Base-by-base conservation (phyloP, 2,329 filamentous ascomycete species). In the Lizonia empirigonia region DNA sequence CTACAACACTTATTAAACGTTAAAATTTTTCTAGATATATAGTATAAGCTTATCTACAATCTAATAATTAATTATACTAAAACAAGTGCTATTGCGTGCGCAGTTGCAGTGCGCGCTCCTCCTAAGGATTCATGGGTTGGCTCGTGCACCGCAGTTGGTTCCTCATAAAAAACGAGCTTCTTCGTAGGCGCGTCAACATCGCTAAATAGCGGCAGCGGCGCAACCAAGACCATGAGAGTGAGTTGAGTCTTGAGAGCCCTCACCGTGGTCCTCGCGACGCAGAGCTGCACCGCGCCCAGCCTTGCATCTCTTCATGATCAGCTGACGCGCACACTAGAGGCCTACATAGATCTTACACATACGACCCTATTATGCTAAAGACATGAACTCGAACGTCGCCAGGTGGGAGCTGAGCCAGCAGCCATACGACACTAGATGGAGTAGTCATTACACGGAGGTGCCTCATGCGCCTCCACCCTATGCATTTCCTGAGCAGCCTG, bases 371-470 rank as follows among this genome's bases (percentile, higher is more conserved):
- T 67, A 74, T 74, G 70, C 66, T 58, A 55, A 67, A 63, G 69
- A 70, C 60, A 72, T 72, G 70, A 70, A 65, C 50, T 66, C 68
- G 46, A 69, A 73, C 55, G 67, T 64, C 53, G 62, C 63, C 58
- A 65, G 60, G 55, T 68, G 69, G 67, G 67, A 72, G 58, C 58
- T 57, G 49, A 59, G 54, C 56, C 65, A 63, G 58, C 68, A 65
- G 54, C 61, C 66, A 27, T 63, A 65, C 56, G 65, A 70, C 46
- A 49, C 60, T 35, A 44, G 39, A 47, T 40, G 50, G 50, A 19
- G 16, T 5, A 24, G n/a, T 12, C 50, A 44, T 10, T 45, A 44
- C 35, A 60, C 62, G 15, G 68, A 68, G 48, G 65, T 59, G 37
- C 59, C 61, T 26, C 52, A 56, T 35, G 53, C 56, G 34, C 57